Conservation (phyloP, 441 rosid species). For the Lepidium campestre region DNA sequence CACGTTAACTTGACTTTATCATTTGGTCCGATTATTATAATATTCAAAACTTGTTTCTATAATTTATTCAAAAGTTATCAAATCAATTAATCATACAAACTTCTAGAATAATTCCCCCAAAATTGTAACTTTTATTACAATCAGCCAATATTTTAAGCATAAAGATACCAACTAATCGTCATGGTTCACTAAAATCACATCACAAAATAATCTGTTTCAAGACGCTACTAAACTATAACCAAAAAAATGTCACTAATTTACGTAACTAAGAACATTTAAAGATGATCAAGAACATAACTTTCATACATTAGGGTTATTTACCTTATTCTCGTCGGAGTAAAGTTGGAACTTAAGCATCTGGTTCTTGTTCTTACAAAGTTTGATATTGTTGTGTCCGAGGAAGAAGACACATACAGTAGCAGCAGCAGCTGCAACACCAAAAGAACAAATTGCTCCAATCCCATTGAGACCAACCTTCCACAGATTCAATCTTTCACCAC, state of each 20-base stretch:
- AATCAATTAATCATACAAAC: not conserved
- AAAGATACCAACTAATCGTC: constrained; percentile 6
- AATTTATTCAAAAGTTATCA: constrained; percentile 6
- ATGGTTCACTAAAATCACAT: constrained; percentile 2
- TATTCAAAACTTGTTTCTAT: not conserved
- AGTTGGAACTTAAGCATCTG: constrained; percentile 54
- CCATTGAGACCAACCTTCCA: constrained; percentile 85
- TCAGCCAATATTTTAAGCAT: not conserved
- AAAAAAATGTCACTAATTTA: not conserved
- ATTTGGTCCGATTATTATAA: not conserved
- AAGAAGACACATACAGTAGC: constrained; percentile 71
- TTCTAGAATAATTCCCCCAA: not conserved
- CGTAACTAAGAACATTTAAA: not conserved
- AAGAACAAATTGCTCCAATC: constrained; percentile 84
- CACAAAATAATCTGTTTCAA: not conserved
- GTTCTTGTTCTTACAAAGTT: constrained; percentile 34
- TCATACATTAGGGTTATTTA: constrained; percentile 6
- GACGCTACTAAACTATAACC: not conserved
- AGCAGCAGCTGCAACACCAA: constrained; percentile 90
- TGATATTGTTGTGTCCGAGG: constrained; percentile 54
- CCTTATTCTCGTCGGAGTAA: constrained; percentile 81
- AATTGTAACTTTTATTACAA: not conserved
- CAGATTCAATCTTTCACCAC: constrained; percentile 47
- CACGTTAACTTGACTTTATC: constrained; percentile 16
- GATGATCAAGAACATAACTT: not conserved